Conservation (phyloP, 352 stramenopile genomes). For the Phytophthora foliorum region DNA sequence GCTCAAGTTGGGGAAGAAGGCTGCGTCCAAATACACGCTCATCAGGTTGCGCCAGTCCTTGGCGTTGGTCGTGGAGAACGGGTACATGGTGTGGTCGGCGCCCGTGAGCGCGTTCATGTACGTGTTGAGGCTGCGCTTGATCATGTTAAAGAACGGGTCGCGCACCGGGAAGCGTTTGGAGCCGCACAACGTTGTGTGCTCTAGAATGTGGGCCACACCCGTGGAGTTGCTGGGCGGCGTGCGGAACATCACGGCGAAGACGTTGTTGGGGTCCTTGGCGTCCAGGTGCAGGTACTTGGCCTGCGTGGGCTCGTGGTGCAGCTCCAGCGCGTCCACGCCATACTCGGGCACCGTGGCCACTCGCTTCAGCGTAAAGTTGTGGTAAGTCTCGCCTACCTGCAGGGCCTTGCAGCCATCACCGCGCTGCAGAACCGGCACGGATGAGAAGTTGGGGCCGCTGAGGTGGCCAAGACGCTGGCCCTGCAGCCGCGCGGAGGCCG, state of each 20-base stretch:
- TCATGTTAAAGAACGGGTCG: conserved; percentile 99
- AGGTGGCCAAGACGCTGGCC: conserved; percentile 4
- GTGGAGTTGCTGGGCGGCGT: conserved; percentile 97
- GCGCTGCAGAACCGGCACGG: conserved; percentile 31
- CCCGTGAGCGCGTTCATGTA: conserved; percentile 99
- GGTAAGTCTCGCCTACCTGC: conserved; percentile 68
- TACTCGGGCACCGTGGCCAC: conserved; percentile 82
- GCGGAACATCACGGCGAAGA: conserved; percentile 97
- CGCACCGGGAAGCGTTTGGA: conserved; percentile 98
- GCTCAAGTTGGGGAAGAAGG: conserved; percentile 95
- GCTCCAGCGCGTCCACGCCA: conserved; percentile 81
- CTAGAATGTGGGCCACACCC: conserved; percentile 98
- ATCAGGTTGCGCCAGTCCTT: conserved; percentile 99
- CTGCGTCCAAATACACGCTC: conserved; percentile 97
- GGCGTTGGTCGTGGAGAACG: conserved; percentile 97
- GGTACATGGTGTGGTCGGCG: conserved; percentile 98
- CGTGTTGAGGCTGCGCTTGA: conserved; percentile 98
- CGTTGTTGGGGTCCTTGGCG: conserved; percentile 87
- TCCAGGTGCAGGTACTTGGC: conserved; percentile 87
- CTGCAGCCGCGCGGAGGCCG: conserved; percentile 5
- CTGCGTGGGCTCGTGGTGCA: conserved; percentile 76
- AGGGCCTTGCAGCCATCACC: conserved; percentile 70
- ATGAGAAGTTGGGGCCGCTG: conserved; percentile 1
- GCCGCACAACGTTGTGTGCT: conserved; percentile 96
- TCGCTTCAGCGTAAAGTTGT: conserved; percentile 81